These are phyloP conservation scores for Chrysophaeum taylorii DNA, from an alignment of 352 stramenopile genomes.

Conservation along the genomic window DNA sequence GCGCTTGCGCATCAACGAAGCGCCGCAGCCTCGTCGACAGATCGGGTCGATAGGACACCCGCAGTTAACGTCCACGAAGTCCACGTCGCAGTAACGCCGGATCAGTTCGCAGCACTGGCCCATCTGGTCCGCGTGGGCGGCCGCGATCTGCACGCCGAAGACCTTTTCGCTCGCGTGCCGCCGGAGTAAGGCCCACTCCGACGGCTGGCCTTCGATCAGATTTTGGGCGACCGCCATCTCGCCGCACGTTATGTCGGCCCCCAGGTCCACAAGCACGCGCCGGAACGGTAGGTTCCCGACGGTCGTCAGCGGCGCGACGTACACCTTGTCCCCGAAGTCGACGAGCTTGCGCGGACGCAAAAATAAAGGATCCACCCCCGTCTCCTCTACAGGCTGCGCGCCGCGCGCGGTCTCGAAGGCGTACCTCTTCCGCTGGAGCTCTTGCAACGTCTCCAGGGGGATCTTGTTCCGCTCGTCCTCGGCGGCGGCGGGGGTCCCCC, in stretches of 20 bases:
- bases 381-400: neutral
- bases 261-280: constrained; percentile 88
- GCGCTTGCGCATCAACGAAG: constrained; percentile 81
- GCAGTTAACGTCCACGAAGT: constrained; percentile 99
- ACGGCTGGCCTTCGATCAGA: constrained; percentile 79
- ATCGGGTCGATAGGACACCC: constrained; percentile 96
- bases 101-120: constrained; percentile 79
- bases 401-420: constrained; percentile 49
- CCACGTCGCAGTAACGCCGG: constrained; percentile 71
- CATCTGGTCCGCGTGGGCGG: constrained; percentile 79
- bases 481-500: constrained; percentile 28
- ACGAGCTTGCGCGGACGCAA: constrained; percentile 63
- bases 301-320: constrained; percentile 96
- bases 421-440: constrained; percentile 80
- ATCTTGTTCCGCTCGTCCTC: constrained; percentile 58
- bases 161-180: constrained; percentile 89
- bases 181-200: constrained; percentile 92
- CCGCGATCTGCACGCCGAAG: constrained; percentile 95
- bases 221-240: constrained; percentile 93
- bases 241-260: constrained; percentile 96
- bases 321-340: constrained; percentile 95
- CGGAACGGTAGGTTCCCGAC: constrained; percentile 98
- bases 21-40: constrained; percentile 67
- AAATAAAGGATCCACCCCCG: constrained; percentile 26
- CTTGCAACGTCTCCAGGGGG: constrained; percentile 64